Percentiles rank a stretch among this genome's conserved stretches.
Evolutionary conservation across 257 asterid genomes (phyloP).

Genomic region (Solanum chmielewskii): DNA sequence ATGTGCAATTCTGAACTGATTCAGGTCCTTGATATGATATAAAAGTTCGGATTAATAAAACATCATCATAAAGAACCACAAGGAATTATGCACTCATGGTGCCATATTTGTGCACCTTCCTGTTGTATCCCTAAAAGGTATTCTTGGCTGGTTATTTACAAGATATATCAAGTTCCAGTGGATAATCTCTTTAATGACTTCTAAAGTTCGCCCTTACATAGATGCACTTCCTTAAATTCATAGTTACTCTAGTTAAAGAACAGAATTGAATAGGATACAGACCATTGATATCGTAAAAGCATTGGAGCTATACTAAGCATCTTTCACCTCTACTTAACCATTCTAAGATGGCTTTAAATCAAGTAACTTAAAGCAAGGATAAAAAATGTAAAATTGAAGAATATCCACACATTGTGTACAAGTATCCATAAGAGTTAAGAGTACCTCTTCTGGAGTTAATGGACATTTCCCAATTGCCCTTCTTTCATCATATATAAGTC

Average conservation of each 20-base stretch:
- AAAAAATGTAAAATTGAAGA: neutral
- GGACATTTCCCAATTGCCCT: conserved; percentile 99
- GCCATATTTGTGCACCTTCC: neutral
- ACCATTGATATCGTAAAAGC: neutral
- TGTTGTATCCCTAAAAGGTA: neutral
- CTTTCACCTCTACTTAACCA: neutral
- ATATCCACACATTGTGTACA: neutral
- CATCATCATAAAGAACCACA: neutral
- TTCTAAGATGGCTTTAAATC: neutral
- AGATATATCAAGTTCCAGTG: neutral
- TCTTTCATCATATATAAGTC: conserved; percentile 73
- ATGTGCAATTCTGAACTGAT: neutral
- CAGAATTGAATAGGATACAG: neutral
- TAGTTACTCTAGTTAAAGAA: neutral
- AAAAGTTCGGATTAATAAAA: neutral
- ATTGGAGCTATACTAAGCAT: neutral
- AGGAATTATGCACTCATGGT: neutral
- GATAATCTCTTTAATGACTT: neutral
- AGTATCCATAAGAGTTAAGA: neutral
- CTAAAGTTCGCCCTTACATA: neutral
- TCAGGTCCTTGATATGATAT: neutral
- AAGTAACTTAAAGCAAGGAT: neutral
- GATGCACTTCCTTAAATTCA: neutral
- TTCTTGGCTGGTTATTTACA: neutral
- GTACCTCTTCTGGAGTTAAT: conserved; percentile 94